A percentile compares a stretch with the other conserved stretches of the same genome.
Conservation (phyloP, 495 filamentous ascomycete genomes). For the Hypoxylon rickii region DNA sequence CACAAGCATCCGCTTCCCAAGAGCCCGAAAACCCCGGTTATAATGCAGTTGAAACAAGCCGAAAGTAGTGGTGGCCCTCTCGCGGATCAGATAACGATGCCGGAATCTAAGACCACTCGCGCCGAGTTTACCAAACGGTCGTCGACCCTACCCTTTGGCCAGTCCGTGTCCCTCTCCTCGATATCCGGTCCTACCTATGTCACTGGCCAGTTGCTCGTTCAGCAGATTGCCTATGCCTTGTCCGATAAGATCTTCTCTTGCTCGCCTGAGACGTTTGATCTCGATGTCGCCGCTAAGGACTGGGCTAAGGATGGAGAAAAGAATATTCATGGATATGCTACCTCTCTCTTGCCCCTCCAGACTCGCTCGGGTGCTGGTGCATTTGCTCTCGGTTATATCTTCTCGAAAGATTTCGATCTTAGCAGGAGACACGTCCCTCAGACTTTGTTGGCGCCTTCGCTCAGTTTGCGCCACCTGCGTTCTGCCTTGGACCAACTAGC, state of each 20-base stretch:
- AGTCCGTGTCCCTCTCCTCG: conserved; percentile 61
- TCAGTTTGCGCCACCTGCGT: conserved; percentile 78
- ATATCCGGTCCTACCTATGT: conserved; percentile 89
- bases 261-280: conserved; percentile 88
- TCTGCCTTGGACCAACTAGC: conserved; percentile 87
- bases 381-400: conserved; percentile 94
- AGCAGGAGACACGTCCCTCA: conserved; percentile 91
- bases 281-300: conserved; percentile 77
- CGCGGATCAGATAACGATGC: conserved; percentile 32
- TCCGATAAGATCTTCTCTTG: conserved; percentile 97
- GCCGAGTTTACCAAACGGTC: conserved; percentile 49
- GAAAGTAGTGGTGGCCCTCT: conserved; percentile 29
- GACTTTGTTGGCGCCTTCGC: conserved; percentile 81
- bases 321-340: conserved; percentile 82
- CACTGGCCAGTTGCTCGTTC: conserved; percentile 87
- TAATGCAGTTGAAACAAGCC: conserved; percentile 33
- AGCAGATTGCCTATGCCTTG: conserved; percentile 91
- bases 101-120: conserved; percentile 34
- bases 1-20: conserved; percentile 21
- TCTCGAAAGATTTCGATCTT: conserved; percentile 91
- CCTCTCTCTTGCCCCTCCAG: conserved; percentile 78
- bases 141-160: conserved; percentile 65
- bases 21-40: conserved; percentile 14
- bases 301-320: conserved; percentile 69
- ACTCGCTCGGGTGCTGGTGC: conserved; percentile 87